Conservation (phyloP, 148 eudicot species). For the Vaccinium vitisidaea region DNA sequence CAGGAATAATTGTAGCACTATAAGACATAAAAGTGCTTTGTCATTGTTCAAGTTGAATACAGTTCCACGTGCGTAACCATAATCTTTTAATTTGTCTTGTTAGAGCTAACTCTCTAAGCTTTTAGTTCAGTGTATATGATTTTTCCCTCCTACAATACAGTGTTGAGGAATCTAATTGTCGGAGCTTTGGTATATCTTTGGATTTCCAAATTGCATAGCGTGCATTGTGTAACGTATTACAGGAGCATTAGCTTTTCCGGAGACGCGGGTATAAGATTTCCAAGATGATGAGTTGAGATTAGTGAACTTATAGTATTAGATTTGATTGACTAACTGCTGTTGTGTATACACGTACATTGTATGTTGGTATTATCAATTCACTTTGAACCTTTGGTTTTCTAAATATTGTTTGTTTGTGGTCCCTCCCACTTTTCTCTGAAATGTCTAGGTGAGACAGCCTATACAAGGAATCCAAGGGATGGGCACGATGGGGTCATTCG, state of each 20-base stretch:
- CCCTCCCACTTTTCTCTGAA: constrained; percentile 3
- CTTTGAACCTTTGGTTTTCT: not conserved
- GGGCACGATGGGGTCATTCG: constrained; percentile 49
- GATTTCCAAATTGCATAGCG: not conserved
- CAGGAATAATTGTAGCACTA: not conserved
- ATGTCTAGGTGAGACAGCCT: constrained; percentile 51
- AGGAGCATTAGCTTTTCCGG: not conserved
- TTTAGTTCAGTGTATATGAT: not conserved
- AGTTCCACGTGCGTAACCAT: not conserved
- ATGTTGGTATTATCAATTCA: not conserved
- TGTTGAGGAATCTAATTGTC: not conserved
- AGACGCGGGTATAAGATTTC: not conserved
- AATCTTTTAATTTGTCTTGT: not conserved
- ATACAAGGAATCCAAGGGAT: constrained; percentile 44
- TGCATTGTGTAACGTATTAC: not conserved
- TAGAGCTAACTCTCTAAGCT: not conserved
- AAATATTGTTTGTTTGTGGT: constrained; percentile 7
- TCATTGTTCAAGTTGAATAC: not conserved
- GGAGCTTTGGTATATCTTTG: not conserved
- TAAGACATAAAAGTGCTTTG: not conserved
- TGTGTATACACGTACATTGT: not conserved
- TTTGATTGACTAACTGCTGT: not conserved
- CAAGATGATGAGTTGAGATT: not conserved
- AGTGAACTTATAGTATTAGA: not conserved
- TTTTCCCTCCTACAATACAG: not conserved